Percentiles rank a stretch among this genome's conserved stretches.
These are phyloP conservation scores for Plasmodium reichenowi DNA, from an alignment of 169 alveolate species.

Conservation along the genomic window DNA sequence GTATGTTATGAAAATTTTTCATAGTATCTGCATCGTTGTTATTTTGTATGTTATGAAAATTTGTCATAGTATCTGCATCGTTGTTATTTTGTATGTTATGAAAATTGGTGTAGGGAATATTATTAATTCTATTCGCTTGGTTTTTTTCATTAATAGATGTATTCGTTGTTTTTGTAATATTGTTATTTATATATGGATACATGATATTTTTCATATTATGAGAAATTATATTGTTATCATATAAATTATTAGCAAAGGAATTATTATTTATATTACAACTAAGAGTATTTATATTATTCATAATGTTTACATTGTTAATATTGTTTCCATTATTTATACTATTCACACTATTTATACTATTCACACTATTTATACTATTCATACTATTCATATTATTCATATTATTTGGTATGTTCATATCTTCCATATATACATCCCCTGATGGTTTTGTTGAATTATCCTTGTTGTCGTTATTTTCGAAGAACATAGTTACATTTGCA, in stretches of 20 bases:
- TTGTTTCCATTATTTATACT: background rate
- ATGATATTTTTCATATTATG: conserved; percentile 15
- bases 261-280: conserved; percentile 1
- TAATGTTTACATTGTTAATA: background rate
- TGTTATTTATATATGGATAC: conserved; percentile 10
- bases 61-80: background rate
- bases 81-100: conserved; percentile 19
- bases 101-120: conserved; percentile 8
- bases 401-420: background rate
- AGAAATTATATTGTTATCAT: conserved; percentile 16
- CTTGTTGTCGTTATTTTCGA: conserved; percentile 11
- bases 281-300: background rate
- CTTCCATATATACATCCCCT: conserved; percentile 22
- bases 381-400: background rate
- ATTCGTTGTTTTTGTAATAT: conserved; percentile 1
- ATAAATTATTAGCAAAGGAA: background rate
- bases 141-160: conserved; percentile 18
- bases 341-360: background rate
- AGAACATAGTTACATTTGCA: conserved; percentile 2
- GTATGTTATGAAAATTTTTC: too few relatives aligned
- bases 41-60: too few relatives aligned
- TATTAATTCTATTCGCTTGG: conserved; percentile 15
- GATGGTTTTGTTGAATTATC: background rate
- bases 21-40: too few relatives aligned
- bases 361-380: background rate